Percentiles rank a stretch among this genome's conserved stretches.
Evolutionary conservation across 139 green algal genomes (phyloP).

Genomic region (Ulvella scutata): DNA sequence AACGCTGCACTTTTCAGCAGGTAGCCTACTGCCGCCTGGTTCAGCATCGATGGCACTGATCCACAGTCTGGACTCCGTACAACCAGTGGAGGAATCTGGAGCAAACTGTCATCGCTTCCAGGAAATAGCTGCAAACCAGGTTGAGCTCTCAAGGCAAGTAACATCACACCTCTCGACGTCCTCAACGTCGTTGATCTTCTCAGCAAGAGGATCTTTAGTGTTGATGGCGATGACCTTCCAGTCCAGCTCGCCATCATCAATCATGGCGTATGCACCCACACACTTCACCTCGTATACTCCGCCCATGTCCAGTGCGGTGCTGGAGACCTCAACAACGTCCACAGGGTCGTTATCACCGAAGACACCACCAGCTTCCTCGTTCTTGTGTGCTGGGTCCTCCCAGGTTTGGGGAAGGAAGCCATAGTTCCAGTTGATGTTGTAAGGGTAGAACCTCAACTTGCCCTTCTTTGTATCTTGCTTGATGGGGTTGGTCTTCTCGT

Average conservation of each 20-base stretch:
- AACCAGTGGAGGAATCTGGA: too few relatives aligned
- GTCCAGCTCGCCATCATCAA: conserved; percentile 97
- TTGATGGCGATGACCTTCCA: conserved; percentile 96
- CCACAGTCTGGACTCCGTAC: too few relatives aligned
- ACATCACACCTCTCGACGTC: conserved; percentile 93
- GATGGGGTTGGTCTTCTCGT: conserved; percentile 89
- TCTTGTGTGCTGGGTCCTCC: conserved; percentile 55
- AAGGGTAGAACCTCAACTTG: conserved; percentile 95
- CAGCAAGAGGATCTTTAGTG: conserved; percentile 81
- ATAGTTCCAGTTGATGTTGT: conserved; percentile 99
- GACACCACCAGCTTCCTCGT: conserved; percentile 26
- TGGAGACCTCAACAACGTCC: conserved; percentile 95
- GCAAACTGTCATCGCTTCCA: too few relatives aligned
- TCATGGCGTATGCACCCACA: conserved; percentile 86
- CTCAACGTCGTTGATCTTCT: conserved; percentile 78
- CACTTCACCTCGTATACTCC: conserved; percentile 76
- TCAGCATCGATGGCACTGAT: too few relatives aligned
- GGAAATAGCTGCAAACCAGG: too few relatives aligned
- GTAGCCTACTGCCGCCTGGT: too few relatives aligned
- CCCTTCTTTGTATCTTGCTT: conserved; percentile 99
- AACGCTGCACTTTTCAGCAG: too few relatives aligned
- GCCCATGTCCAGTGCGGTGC: conserved; percentile 42
- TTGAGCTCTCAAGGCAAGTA: too few relatives aligned
- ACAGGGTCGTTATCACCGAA: conserved; percentile 96
- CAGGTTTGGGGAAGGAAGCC: conserved; percentile 97